phyloP scores from a whole-genome alignment of 306 rosid species.

The Trifolium dubium region DNA sequence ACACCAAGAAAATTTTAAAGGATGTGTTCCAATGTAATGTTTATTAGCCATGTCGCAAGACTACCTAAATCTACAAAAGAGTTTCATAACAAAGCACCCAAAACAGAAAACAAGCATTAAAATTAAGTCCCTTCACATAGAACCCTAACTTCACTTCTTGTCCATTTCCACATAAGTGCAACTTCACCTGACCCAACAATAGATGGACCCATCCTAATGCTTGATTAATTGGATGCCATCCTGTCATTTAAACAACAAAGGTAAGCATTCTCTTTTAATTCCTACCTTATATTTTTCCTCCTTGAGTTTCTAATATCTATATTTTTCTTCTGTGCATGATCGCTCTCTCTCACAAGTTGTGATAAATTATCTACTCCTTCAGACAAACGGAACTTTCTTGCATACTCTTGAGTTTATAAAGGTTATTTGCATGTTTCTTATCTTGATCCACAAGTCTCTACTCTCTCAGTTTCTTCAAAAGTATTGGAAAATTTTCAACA shows the following conservation, averaged over 20 bases:
- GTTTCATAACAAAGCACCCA: background rate
- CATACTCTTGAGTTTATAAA: background rate
- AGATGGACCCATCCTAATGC: background rate
- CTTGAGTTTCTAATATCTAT: background rate
- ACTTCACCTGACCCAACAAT: background rate
- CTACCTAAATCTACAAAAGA: conserved; percentile 3
- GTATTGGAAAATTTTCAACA: background rate
- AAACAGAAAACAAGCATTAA: conserved; percentile 21
- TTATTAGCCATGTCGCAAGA: conserved; percentile 3
- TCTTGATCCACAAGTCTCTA: conserved; percentile 17
- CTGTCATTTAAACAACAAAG: conserved; percentile 8
- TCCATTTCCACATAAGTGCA: background rate
- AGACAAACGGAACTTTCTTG: background rate
- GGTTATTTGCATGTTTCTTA: conserved; percentile 2
- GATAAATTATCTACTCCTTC: conserved; percentile 4
- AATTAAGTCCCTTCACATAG: background rate
- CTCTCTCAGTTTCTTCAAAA: background rate
- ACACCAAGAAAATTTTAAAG: background rate
- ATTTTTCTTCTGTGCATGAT: background rate
- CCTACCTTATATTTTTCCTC: background rate
- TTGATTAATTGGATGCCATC: conserved; percentile 11
- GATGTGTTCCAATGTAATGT: background rate
- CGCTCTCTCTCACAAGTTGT: background rate
- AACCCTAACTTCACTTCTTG: background rate
- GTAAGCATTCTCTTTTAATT: background rate